A percentile compares a stretch with the other conserved stretches of the same genome.
Evolutionary conservation across 2,329 filamentous ascomycete species (phyloP).

Genomic region (Colletotrichum caudatum): DNA sequence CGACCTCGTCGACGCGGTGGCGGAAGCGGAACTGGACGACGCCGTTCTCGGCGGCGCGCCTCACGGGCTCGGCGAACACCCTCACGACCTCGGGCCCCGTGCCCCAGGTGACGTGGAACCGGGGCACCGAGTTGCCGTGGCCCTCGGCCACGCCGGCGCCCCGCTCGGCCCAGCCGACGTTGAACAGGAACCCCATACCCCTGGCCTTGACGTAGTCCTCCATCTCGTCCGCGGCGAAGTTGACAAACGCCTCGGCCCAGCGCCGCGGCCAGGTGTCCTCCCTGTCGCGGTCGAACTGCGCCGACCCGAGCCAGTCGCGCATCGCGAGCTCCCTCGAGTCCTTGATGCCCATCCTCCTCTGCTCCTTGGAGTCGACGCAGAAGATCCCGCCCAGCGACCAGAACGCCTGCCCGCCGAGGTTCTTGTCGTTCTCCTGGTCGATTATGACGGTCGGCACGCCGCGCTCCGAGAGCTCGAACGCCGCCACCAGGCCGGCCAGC

Average conservation of each 20-base stretch:
- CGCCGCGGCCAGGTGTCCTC: slow-evolving; percentile 69
- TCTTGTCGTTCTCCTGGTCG: slow-evolving; percentile 69
- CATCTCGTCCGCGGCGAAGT: slow-evolving; percentile 71
- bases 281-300: slow-evolving; percentile 67
- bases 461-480: slow-evolving; percentile 66
- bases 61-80: slow-evolving; percentile 68
- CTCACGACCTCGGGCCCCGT: slow-evolving; percentile 70
- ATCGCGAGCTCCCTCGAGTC: slow-evolving; percentile 69
- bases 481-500: slow-evolving; percentile 70
- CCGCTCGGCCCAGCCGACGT: slow-evolving; percentile 72
- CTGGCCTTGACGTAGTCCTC: slow-evolving; percentile 67
- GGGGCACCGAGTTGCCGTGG: slow-evolving; percentile 72
- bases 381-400: slow-evolving; percentile 74
- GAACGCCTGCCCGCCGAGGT: slow-evolving; percentile 72
- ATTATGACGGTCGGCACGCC: slow-evolving; percentile 64
- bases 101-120: slow-evolving; percentile 74
- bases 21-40: slow-evolving; percentile 67
- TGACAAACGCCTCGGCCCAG: slow-evolving; percentile 74
- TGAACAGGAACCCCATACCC: slow-evolving; percentile 65
- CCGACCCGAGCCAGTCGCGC: slow-evolving; percentile 70
- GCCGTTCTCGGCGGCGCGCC: slow-evolving; percentile 63
- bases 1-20: slow-evolving; percentile 67
- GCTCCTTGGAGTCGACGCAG: slow-evolving; percentile 67
- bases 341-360: slow-evolving; percentile 69
- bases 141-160: slow-evolving; percentile 67